Evolutionary conservation across 805 yeast species (phyloP).

Genomic region (Yamadazyma endophytica): DNA sequence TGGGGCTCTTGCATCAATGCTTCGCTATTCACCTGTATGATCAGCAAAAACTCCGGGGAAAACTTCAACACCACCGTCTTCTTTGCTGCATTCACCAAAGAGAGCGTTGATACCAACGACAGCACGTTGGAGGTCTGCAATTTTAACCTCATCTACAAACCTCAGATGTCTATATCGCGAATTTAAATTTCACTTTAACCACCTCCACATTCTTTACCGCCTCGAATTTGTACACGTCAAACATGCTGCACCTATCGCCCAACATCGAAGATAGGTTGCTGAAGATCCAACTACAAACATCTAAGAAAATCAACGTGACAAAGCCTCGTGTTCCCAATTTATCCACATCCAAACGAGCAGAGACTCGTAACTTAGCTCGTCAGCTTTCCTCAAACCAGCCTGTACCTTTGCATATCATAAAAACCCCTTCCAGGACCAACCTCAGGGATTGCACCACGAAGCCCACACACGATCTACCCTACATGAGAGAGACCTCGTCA

Average conservation of each 20-base stretch:
- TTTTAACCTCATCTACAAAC: conserved; percentile 10
- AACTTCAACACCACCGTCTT: conserved; percentile 49
- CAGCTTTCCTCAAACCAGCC: conserved; percentile 6
- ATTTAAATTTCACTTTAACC: too few relatives aligned
- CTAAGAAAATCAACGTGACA: conserved; percentile 1
- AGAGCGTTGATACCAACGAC: conserved; percentile 6
- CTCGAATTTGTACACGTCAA: conserved; percentile 3
- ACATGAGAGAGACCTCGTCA: conserved; percentile 39
- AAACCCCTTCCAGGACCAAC: conserved; percentile 8
- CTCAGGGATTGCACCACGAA: neutral
- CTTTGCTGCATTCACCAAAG: conserved; percentile 5
- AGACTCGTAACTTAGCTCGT: conserved; percentile 7
- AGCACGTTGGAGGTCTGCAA: conserved; percentile 5
- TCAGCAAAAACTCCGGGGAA: conserved; percentile 43
- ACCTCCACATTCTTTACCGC: too few relatives aligned
- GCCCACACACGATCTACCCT: conserved; percentile 19
- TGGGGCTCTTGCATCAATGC: conserved; percentile 55
- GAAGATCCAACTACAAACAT: conserved; percentile 6
- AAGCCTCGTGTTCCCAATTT: conserved; percentile 9
- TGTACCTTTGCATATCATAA: conserved; percentile 7
- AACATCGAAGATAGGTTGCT: conserved; percentile 11
- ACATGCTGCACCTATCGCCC: conserved; percentile 3
- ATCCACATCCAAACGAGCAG: conserved; percentile 13
- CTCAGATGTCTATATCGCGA: neutral
- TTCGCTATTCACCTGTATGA: conserved; percentile 43